These are phyloP conservation scores for Diplodia sapinea DNA, from an alignment of 2,329 filamentous ascomycete species.

Conservation along the genomic window DNA sequence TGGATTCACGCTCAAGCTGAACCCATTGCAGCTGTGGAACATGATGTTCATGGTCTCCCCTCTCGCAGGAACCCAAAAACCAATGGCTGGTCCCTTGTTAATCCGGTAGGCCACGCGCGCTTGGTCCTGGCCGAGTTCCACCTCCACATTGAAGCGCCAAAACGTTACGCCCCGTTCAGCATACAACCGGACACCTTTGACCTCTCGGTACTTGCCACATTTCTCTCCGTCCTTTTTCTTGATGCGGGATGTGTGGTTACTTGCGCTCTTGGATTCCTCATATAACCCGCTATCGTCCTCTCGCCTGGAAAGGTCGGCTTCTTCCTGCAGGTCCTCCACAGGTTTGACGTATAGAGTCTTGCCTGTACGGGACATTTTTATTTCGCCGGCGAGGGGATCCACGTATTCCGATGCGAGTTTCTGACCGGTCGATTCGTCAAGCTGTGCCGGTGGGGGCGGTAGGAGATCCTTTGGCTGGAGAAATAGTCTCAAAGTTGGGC, in stretches of 20 bases:
- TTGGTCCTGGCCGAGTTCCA: slow-evolving; percentile 79
- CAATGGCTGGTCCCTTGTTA: slow-evolving; percentile 84
- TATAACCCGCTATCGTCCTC: slow-evolving; percentile 86
- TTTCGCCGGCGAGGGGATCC: slow-evolving; percentile 85
- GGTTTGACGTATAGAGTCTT: slow-evolving; percentile 87
- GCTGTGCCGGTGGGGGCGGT: slow-evolving; percentile 74
- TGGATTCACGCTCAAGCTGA: slow-evolving; percentile 78
- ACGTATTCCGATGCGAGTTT: slow-evolving; percentile 78
- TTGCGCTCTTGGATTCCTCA: slow-evolving; percentile 66
- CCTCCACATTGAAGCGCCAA: slow-evolving; percentile 95
- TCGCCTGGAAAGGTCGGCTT: slow-evolving; percentile 75
- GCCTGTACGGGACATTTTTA: slow-evolving; percentile 83
- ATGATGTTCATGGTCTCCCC: slow-evolving; percentile 96
- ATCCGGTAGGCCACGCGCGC: slow-evolving; percentile 93
- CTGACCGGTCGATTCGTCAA: slow-evolving; percentile 64
- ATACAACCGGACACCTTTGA: slow-evolving; percentile 81
- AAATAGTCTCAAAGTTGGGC: slow-evolving; percentile 81
- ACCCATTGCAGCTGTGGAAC: slow-evolving; percentile 98
- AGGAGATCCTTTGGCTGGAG: slow-evolving; percentile 83
- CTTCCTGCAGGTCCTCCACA: slow-evolving; percentile 82
- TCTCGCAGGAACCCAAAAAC: slow-evolving; percentile 90
- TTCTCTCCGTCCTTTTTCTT: slow-evolving; percentile 76
- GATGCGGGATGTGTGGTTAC: slow-evolving; percentile 52
- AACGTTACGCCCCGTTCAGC: slow-evolving; percentile 88
- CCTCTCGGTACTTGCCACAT: slow-evolving; percentile 78